Base-by-base conservation (phyloP, 352 stramenopile species). In the Hyaloperonospora brassicae region DNA sequence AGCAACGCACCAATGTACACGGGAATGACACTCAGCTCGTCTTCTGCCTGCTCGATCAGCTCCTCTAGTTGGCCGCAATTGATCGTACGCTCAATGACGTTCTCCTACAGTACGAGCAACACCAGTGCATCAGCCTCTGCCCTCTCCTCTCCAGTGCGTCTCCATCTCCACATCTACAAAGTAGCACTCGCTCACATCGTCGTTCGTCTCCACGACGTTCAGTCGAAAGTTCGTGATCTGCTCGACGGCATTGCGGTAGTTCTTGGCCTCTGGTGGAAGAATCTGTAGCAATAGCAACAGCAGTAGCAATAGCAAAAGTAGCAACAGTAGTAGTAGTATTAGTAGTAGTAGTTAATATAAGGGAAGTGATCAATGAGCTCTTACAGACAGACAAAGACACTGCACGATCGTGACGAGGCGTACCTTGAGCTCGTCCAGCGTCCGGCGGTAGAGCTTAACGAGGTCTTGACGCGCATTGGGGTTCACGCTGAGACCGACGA, bases 31-130 rank as follows among this genome's bases (percentile, higher is more conserved):
- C 68, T 87, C 59, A 93, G 64, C 56, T 93, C 83, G 57, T 93
- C 83, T 53, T 93, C 76, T 3, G 83, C 83, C 70, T 94, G 81
- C 48, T 90, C 82, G 35, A 95, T 91, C 45, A 95, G 73, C 61
- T 93, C 82, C 57, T 95, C 84, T 36, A 95, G 67, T 61, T 94
- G 84, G 11, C 84, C 84, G 62, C 84, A 92, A 71, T 89, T 90
- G 61, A 95, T 92, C 55, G 75, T 71, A 52, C 77, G 79, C 64
- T 95, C 84, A 64, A 95, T 90, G 27, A 72, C 66, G 41, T 76
- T 61, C 65, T 95, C 84, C 76, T 94, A 40, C 30, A 57, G 34
- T 11, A 34, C 4, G 31, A 25, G 38, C 11, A 39, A 39, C 14
- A 34, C 14, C 24, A 55, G 31, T 25, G 9, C 23, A 45, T 56